These are phyloP conservation scores for Mesotaenium endlicherianum DNA, from an alignment of 139 green algal species.

Conservation along the genomic window DNA sequence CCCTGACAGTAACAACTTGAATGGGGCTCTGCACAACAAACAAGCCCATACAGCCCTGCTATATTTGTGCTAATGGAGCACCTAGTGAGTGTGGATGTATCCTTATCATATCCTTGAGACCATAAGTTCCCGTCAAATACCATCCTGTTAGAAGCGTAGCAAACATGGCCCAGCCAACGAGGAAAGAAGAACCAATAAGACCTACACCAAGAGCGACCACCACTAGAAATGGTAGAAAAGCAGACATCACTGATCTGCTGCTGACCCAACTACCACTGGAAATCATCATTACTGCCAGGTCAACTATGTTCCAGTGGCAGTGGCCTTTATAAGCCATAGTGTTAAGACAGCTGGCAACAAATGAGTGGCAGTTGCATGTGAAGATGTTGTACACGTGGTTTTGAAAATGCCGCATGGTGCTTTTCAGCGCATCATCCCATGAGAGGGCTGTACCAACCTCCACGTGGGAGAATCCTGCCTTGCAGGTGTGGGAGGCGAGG, in stretches of 20 bases:
- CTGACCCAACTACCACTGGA: constrained; percentile 31
- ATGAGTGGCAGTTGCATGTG: constrained; percentile 51
- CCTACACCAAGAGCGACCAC: constrained; percentile 34
- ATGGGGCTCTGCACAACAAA: too few relatives aligned
- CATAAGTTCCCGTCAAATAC: constrained; percentile 44
- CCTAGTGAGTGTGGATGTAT: too few relatives aligned
- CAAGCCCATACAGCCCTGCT: too few relatives aligned
- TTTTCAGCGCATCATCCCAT: constrained; percentile 34
- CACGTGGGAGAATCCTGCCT: background rate
- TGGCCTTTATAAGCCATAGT: constrained; percentile 31
- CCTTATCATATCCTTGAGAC: constrained; percentile 16
- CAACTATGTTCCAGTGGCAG: constrained; percentile 40
- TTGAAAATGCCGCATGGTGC: constrained; percentile 23
- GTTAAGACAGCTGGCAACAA: constrained; percentile 45
- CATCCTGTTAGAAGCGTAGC: constrained; percentile 13
- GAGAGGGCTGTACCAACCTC: background rate
- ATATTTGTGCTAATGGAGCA: too few relatives aligned
- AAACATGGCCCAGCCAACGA: constrained; percentile 35
- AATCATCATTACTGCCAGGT: constrained; percentile 29
- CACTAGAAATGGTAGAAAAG: constrained; percentile 34
- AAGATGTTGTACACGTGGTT: constrained; percentile 51
- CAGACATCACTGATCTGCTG: background rate
- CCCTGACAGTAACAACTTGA: too few relatives aligned
- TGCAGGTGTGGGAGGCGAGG: constrained; percentile 18
- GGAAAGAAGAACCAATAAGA: constrained; percentile 20